These are phyloP conservation scores for Trifolium pratense DNA, from an alignment of 306 rosid species.

Conservation along the genomic window DNA sequence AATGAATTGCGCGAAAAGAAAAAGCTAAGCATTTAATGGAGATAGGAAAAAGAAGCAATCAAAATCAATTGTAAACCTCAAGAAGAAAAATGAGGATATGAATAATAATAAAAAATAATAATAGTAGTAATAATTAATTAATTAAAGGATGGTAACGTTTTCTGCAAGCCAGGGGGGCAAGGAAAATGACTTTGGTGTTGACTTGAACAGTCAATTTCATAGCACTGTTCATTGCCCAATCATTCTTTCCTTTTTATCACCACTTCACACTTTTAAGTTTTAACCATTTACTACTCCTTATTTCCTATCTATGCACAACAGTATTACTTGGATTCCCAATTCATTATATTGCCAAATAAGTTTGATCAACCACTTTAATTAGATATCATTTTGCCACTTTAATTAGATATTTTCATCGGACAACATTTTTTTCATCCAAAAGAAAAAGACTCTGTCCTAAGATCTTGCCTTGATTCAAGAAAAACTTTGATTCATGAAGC, in stretches of 20 bases:
- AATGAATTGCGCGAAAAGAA: slow-evolving; percentile 15
- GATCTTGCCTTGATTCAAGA: too few relatives aligned
- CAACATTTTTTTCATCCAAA: too few relatives aligned
- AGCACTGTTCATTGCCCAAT: slow-evolving; percentile 48
- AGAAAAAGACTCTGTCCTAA: too few relatives aligned
- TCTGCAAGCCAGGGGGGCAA: slow-evolving; percentile 42
- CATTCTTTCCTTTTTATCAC: slow-evolving; percentile 36
- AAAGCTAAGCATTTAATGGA: slow-evolving; percentile 28
- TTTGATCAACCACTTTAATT: background rate
- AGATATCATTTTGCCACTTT: too few relatives aligned
- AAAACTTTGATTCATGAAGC: too few relatives aligned
- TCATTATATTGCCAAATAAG: background rate
- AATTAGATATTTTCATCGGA: background rate
- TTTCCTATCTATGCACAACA: slow-evolving; percentile 11
- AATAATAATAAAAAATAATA: too few relatives aligned
- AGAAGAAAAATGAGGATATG: too few relatives aligned
- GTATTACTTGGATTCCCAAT: slow-evolving; percentile 37
- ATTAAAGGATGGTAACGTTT: slow-evolving; percentile 41
- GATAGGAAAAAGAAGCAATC: slow-evolving; percentile 9
- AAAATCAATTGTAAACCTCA: background rate
- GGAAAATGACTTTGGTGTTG: slow-evolving; percentile 60
- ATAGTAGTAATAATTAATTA: background rate
- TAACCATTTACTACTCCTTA: slow-evolving; percentile 37
- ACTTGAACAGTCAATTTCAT: slow-evolving; percentile 59
- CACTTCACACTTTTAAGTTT: slow-evolving; percentile 13